Conservation (phyloP, 139 green algal species). For the Closterium sp. region DNA sequence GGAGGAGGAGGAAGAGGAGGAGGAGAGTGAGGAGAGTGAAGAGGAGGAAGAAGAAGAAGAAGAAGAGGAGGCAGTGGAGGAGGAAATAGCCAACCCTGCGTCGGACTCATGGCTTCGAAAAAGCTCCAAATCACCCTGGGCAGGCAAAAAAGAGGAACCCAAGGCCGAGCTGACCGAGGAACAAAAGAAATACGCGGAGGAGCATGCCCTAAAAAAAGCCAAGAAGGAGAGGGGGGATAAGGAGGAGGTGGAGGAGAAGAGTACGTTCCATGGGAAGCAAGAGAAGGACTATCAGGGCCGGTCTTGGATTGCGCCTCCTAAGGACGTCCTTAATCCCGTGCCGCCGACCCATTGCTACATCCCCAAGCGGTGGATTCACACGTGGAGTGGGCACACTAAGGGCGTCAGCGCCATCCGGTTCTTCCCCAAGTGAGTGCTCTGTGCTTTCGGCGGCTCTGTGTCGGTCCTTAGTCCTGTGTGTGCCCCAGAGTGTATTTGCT, state of each 20-base stretch:
- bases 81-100: slow-evolving; percentile 29
- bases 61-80: background rate
- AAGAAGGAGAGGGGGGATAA: slow-evolving; percentile 55
- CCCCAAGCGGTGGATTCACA: slow-evolving; percentile 89
- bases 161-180: slow-evolving; percentile 66
- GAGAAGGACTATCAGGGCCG: slow-evolving; percentile 77
- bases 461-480: too few species aligned
- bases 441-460: too few species aligned
- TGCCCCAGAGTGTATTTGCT: too few species aligned
- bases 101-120: slow-evolving; percentile 27
- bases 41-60: background rate
- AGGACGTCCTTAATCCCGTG: slow-evolving; percentile 45
- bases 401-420: slow-evolving; percentile 88
- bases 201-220: slow-evolving; percentile 63
- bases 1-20: background rate
- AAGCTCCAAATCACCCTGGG: slow-evolving; percentile 42
- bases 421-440: slow-evolving; percentile 82
- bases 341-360: slow-evolving; percentile 75
- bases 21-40: background rate
- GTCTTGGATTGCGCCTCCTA: slow-evolving; percentile 70
- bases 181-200: slow-evolving; percentile 80
- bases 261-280: slow-evolving; percentile 78
- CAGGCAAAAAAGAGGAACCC: slow-evolving; percentile 40
- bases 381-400: slow-evolving; percentile 89
- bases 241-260: slow-evolving; percentile 54